These are phyloP conservation scores for Sphaerulina populicola DNA, from an alignment of 2,329 filamentous ascomycete species.

Conservation along the genomic window DNA sequence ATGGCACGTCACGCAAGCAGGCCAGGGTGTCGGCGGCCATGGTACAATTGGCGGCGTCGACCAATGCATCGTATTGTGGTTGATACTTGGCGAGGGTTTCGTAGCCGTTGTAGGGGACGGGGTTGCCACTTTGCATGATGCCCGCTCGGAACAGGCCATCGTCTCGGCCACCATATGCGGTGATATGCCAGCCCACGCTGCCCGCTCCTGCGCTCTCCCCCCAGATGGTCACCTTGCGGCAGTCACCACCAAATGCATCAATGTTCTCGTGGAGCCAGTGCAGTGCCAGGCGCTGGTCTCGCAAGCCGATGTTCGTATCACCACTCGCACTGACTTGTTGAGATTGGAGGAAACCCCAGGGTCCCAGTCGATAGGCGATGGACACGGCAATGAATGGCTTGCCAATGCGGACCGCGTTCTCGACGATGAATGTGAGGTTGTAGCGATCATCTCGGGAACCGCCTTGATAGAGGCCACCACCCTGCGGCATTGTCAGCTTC, in stretches of 20 bases:
- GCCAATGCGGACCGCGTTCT: conserved; percentile 36
- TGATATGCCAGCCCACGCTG: conserved; percentile 41
- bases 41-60: conserved; percentile 52
- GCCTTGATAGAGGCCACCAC: conserved; percentile 31
- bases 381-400: conserved; percentile 51
- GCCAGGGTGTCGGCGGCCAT: conserved; percentile 49
- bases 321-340: conserved; percentile 46
- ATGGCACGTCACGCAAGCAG: conserved; percentile 51
- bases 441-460: conserved; percentile 49
- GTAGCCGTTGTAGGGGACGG: conserved; percentile 22
- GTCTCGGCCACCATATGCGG: conserved; percentile 42
- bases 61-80: conserved; percentile 55
- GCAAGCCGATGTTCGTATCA: conserved; percentile 42
- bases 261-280: conserved; percentile 42
- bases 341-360: conserved; percentile 62
- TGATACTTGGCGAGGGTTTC: conserved; percentile 35
- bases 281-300: conserved; percentile 39
- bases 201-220: conserved; percentile 36
- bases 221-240: conserved; percentile 43
- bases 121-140: conserved; percentile 39
- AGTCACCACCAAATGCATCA: conserved; percentile 64
- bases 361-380: conserved; percentile 57
- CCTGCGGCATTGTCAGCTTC: conserved; percentile 31
- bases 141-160: conserved; percentile 42
- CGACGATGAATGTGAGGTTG: conserved; percentile 54